phyloP scores from a whole-genome alignment of 2,329 filamentous ascomycete species.

The Myriosclerotinia curreyana region DNA sequence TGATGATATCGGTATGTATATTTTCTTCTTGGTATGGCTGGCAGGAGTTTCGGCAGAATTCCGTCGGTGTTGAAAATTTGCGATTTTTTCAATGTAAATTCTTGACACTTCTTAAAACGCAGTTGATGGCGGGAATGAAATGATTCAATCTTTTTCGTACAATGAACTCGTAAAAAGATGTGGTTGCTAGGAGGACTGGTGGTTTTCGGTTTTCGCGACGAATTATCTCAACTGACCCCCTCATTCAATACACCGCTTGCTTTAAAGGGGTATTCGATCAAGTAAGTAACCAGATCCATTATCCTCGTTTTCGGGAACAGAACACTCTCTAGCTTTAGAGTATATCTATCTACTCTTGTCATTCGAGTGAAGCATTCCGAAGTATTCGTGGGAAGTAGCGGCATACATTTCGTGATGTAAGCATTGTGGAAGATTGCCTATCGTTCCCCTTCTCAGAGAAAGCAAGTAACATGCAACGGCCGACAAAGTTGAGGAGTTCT shows the following conservation, averaged over 20 bases:
- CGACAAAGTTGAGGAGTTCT: neutral
- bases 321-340: neutral
- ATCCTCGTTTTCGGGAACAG: no score
- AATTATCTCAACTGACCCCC: neutral
- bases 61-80: neutral
- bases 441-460: neutral
- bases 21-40: conserved; percentile 8
- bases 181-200: neutral
- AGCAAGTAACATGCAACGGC: neutral
- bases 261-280: neutral
- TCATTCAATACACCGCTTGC: conserved; percentile 9
- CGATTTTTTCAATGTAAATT: neutral
- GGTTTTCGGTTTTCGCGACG: neutral
- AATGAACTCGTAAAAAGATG: neutral
- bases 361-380: neutral
- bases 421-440: neutral
- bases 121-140: neutral
- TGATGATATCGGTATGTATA: neutral
- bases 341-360: neutral
- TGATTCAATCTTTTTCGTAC: neutral
- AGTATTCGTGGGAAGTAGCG: conserved; percentile 1
- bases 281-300: neutral
- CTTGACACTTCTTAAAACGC: neutral
- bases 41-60: neutral
- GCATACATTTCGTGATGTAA: neutral